Evolutionary conservation across 2,329 filamentous ascomycete species (phyloP).

Genomic region (Cladosporium sp.): DNA sequence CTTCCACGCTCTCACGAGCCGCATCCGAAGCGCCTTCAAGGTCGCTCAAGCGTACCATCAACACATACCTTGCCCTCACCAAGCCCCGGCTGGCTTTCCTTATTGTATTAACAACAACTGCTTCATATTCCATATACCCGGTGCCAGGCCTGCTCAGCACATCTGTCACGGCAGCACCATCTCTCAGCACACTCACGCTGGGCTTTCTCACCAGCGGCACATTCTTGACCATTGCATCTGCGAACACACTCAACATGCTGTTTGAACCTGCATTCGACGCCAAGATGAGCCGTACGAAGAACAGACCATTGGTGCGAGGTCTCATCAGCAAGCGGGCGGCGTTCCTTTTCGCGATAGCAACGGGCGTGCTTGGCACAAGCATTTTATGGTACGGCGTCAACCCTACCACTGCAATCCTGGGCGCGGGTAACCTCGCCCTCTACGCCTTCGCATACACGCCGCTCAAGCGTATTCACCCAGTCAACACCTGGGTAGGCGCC

Average conservation of each 20-base stretch:
- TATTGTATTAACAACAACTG: slow-evolving; percentile 86
- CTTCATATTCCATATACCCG: slow-evolving; percentile 89
- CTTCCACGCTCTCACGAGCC: slow-evolving; percentile 58
- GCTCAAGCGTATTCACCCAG: slow-evolving; percentile 78
- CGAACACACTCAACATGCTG: slow-evolving; percentile 96
- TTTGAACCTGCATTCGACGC: slow-evolving; percentile 90
- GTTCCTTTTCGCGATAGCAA: slow-evolving; percentile 73
- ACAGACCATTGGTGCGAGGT: slow-evolving; percentile 80
- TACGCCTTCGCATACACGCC: slow-evolving; percentile 94
- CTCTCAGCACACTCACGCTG: slow-evolving; percentile 85
- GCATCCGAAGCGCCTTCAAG: slow-evolving; percentile 58
- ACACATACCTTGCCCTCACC: slow-evolving; percentile 85
- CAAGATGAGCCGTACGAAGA: slow-evolving; percentile 89
- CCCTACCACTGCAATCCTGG: slow-evolving; percentile 84
- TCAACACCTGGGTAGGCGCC: slow-evolving; percentile 95
- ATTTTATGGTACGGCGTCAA: slow-evolving; percentile 89
- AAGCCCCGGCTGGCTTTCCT: slow-evolving; percentile 92
- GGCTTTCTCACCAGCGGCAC: slow-evolving; percentile 87
- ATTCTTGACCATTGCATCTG: slow-evolving; percentile 82
- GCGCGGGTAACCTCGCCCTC: slow-evolving; percentile 78
- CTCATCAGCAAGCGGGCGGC: slow-evolving; percentile 73
- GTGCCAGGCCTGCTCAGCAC: slow-evolving; percentile 81
- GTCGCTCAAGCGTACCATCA: slow-evolving; percentile 66
- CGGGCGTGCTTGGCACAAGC: slow-evolving; percentile 67
- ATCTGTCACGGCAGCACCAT: slow-evolving; percentile 67